These are phyloP conservation scores for Chenopodium suecicum DNA, from an alignment of 148 eudicot species.

Conservation along the genomic window DNA sequence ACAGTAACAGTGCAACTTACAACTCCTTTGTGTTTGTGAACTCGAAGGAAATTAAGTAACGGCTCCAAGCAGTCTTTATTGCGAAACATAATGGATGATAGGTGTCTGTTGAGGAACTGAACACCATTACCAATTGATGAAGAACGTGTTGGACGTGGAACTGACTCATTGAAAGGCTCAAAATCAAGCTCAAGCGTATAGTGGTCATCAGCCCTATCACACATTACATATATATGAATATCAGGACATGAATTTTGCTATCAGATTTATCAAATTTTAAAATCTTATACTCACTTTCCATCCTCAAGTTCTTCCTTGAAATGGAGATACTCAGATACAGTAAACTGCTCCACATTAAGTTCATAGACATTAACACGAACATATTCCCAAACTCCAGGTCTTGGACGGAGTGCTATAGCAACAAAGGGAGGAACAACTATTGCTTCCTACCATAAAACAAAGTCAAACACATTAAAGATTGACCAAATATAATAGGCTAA, in stretches of 20 bases:
- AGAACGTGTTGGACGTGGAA: conserved; percentile 87
- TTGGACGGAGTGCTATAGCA: conserved; percentile 87
- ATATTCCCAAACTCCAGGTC: conserved; percentile 99
- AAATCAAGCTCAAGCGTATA: conserved; percentile 88
- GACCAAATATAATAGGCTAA: not conserved
- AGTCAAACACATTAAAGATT: not conserved
- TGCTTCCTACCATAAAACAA: conserved; percentile 64
- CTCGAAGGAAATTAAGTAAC: conserved; percentile 85
- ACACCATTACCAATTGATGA: conserved; percentile 97
- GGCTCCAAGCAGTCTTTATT: conserved; percentile 90
- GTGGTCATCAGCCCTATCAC: conserved; percentile 43
- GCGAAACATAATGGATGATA: conserved; percentile 92
- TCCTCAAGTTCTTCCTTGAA: conserved; percentile 94
- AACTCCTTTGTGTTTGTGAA: conserved; percentile 74
- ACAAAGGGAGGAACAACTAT: conserved; percentile 94
- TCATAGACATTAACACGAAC: conserved; percentile 85
- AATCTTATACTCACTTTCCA: conserved; percentile 51
- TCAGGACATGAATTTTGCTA: not conserved
- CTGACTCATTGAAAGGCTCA: conserved; percentile 84
- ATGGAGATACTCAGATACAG: conserved; percentile 75
- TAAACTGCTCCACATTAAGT: conserved; percentile 83
- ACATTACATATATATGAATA: not conserved
- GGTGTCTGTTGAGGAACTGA: conserved; percentile 93
- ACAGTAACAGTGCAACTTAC: conserved; percentile 42
- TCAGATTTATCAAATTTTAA: conserved; percentile 14